Base-by-base conservation (phyloP, 192 early-diverging fungal species). In the Coemansia sp. region DNA sequence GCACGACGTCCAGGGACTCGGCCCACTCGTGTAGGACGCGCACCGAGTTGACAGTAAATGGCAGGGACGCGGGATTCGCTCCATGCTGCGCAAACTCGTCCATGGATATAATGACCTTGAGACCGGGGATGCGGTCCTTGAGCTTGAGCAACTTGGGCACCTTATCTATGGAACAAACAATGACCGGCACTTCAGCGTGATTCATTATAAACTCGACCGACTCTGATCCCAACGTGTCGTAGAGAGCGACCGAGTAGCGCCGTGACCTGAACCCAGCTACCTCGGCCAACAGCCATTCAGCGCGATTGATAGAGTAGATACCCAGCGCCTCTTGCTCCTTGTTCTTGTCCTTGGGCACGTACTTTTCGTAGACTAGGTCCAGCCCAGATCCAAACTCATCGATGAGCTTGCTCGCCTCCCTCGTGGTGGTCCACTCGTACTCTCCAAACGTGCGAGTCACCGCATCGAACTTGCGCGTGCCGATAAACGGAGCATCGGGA, bases 151-250 rank as follows among this genome's bases (percentile, higher is more conserved):
- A 55, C 65, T 79, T 80, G 43, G 85, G 82, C 28, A 90, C 55
- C 65, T 88, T 83, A 61, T 85, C 85, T 34, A 83, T 65, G 11
- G 85, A 88, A 45, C 89, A 88, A 26, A 92, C 84, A 6, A 94
- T 62, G 14, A 88, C 74, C 1, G 85, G 63, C 38, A 91, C 71
- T 26, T 89, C 90, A 5, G 93, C 84, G 57, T 95, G 93, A 71
- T 91, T 91, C 14, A 96, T 68, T 23, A 96, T 91, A 62, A 87
- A 94, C 77, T 91, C 86, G 16, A 95, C 82, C 0, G 92, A 84
- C 21, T 93, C 89, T 1, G 88, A 83, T 21, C 92, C 96, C 20
- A 96, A 82, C 7, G 93, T 94, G 62, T 96, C 95, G 70, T 95
- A 94, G 25, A 98, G 82, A 0, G 94, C 88, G 3, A 95, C 92